Evolutionary conservation across 495 filamentous ascomycete genomes (phyloP).

Genomic region (Hypoxylon trugodes): DNA sequence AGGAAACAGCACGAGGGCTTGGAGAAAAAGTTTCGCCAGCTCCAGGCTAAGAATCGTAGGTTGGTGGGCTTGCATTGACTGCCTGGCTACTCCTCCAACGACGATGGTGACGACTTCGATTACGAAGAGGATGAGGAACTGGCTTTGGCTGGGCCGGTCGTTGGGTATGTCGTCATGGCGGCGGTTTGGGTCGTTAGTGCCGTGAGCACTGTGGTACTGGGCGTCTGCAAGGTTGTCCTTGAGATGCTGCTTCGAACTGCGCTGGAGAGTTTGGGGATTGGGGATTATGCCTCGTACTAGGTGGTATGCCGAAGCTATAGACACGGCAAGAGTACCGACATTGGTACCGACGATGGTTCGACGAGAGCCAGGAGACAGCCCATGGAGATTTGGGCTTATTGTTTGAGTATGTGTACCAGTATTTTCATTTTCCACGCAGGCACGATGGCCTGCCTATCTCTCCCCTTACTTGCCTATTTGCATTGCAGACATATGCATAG

Average conservation of each 20-base stretch:
- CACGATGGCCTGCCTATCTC: background rate
- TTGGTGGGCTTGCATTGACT: conserved; percentile 48
- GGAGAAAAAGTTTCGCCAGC: conserved; percentile 70
- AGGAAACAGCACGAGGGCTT: conserved; percentile 73
- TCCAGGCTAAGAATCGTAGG: conserved; percentile 68
- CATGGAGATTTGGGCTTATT: background rate
- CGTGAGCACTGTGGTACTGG: conserved; percentile 1
- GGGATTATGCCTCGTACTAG: conserved; percentile 4
- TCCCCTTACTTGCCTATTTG: background rate
- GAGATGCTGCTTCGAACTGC: background rate
- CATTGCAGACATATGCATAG: too few species aligned
- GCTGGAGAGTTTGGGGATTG: background rate
- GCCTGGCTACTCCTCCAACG: too few species aligned
- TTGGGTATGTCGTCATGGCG: conserved; percentile 2
- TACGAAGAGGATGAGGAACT: too few species aligned
- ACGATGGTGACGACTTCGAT: too few species aligned
- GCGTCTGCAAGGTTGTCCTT: conserved; percentile 1
- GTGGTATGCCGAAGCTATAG: background rate
- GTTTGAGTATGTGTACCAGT: background rate
- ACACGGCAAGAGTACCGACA: background rate
- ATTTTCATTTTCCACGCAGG: background rate
- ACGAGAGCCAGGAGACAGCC: background rate
- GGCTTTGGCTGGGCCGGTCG: background rate
- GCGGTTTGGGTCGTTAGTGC: conserved; percentile 27
- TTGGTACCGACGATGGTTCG: too few species aligned